Evolutionary conservation across 129 eudicot species (phyloP).

Genomic region (Escallonia herrerae): DNA sequence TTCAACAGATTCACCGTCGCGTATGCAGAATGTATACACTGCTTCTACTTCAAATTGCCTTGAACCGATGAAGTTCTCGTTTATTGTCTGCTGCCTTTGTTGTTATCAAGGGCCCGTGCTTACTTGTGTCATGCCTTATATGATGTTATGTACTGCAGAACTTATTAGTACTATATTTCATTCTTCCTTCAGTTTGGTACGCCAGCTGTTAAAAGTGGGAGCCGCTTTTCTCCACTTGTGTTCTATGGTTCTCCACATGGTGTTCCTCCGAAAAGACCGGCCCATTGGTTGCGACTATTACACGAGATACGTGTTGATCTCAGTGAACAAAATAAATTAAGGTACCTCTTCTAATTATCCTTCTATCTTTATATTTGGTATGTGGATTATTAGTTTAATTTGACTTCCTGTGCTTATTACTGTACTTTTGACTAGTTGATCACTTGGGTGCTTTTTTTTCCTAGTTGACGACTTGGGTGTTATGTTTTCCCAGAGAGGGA

Average conservation of each 20-base stretch:
- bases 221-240: conserved; percentile 67
- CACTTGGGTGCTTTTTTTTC: conserved; percentile 9
- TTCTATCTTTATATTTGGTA: background rate
- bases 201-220: conserved; percentile 26
- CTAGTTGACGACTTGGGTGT: conserved; percentile 18
- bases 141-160: background rate
- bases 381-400: background rate
- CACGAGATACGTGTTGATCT: conserved; percentile 83
- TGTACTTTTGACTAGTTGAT: background rate
- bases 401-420: background rate
- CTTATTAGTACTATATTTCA: background rate
- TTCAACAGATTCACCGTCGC: conserved; percentile 14
- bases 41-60: background rate
- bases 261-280: conserved; percentile 86
- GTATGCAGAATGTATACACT: conserved; percentile 16
- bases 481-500: conserved; percentile 44
- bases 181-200: conserved; percentile 38
- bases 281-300: conserved; percentile 60
- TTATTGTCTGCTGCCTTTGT: background rate
- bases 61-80: background rate
- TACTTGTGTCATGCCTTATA: background rate
- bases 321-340: conserved; percentile 53
- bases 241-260: conserved; percentile 98
- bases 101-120: background rate
- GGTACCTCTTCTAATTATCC: conserved; percentile 31